A percentile compares a stretch with the other conserved stretches of the same genome.
phyloP scores from a whole-genome alignment of 768 basidiomycete species.

The Kondoa malvinella region DNA sequence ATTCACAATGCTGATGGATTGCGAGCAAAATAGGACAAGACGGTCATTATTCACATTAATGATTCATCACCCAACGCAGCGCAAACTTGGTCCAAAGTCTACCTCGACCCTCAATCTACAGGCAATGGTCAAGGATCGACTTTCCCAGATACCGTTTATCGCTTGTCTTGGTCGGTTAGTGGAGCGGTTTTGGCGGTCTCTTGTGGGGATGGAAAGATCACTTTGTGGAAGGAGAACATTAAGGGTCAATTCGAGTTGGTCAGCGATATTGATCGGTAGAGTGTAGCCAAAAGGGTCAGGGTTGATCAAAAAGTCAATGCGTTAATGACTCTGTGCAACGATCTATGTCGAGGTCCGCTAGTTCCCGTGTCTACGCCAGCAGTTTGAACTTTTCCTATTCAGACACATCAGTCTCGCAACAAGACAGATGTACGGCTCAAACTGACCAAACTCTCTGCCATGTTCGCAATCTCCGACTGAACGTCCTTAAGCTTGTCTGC shows the following conservation, averaged over 20 bases:
- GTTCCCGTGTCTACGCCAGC: neutral
- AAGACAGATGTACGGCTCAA: neutral
- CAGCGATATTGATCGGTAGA: neutral
- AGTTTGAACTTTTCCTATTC: neutral
- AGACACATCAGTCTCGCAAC: neutral
- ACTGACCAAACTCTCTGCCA: neutral
- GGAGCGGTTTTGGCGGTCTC: conserved; percentile 92
- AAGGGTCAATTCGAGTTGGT: conserved; percentile 68
- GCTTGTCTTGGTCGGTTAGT: conserved; percentile 94
- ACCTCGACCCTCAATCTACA: conserved; percentile 48
- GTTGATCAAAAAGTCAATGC: neutral
- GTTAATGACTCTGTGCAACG: too few relatives aligned
- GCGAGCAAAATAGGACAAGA: conserved; percentile 44
- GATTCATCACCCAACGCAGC: conserved; percentile 42
- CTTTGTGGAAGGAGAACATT: conserved; percentile 93
- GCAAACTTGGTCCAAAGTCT: conserved; percentile 59
- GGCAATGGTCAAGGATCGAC: conserved; percentile 38
- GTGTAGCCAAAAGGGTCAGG: neutral
- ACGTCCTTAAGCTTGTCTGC: conserved; percentile 52
- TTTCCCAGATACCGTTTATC: conserved; percentile 95
- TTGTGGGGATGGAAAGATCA: conserved; percentile 90
- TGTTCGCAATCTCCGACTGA: neutral
- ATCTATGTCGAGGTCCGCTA: too few relatives aligned
- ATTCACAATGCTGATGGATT: neutral
- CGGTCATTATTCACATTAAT: conserved; percentile 81